Evolutionary conservation across 2,329 filamentous ascomycete genomes (phyloP), one percentile per base, ranked within the genome.

Genomic region (Aquanectria penicillioides): DNA sequence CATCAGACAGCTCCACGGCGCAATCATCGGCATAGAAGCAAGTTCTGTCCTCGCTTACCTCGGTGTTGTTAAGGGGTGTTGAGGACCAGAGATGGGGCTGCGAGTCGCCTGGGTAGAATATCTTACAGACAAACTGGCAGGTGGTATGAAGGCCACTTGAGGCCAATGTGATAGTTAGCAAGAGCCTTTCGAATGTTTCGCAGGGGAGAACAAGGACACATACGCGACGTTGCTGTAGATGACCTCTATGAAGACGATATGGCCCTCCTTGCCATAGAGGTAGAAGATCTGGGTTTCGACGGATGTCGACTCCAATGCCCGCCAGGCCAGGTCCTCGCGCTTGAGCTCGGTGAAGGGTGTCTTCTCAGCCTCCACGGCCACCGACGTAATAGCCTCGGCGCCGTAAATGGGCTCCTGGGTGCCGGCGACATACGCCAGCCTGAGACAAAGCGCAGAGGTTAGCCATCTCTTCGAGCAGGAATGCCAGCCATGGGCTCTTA

Each of bases 141-240:
- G 94, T 99, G 34, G 90, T 94, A 69, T 91, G 90, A 65, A 99
- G 87, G 75, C 94, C 94, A 69, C 94, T 97, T 73, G 66, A 57
- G 15, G 57, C 25, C 20, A 31, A 46, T 46, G 17, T 46, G 41
- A 9, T 33, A 23, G 33, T 65, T 38, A 67, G 62, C 31, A 25
- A 43, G 15, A 33, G 22, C 11, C 11, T 34, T 4, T 0, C n/a
- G 5, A 23, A 2, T 18, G 12, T 58, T 61, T 67, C 23, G 2
- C 5, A 5, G 7, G 23, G 53, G 41, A 41, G 41, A 25, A 13
- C 29, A 38, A 57, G 47, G 49, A n/a, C 20, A n/a, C 89, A 78
- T 88, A 97, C 94, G 87, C 90, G 75, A 99, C 91, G 79, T 97
- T 97, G 82, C 91, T 98, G 83, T 98, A 97, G 76, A 99, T 97